Evolutionary conservation across 495 filamentous ascomycete genomes (phyloP), one percentile per base, ranked within the genome.

Genomic region (Amphirosellinia nigrospora): DNA sequence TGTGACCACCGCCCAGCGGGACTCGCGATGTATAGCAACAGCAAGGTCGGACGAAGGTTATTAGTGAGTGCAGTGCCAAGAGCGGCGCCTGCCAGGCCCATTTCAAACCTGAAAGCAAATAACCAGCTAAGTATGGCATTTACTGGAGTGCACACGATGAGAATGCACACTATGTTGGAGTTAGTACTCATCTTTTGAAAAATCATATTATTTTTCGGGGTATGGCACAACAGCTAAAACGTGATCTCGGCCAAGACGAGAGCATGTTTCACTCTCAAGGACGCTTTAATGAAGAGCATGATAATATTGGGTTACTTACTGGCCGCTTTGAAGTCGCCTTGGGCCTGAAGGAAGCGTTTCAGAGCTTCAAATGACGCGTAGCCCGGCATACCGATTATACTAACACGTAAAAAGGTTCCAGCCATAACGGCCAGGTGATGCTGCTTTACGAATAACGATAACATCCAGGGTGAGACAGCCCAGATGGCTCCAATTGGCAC

Each of bases 41-140:
- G 85, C 15, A 82, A 74, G 13, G 87, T 64, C 0, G 87, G 86
- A 32, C 88, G 80, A 62, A 87, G 79, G 66, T 78, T 85, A 45
- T 88, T 82, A 13, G 84, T 84, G 11, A 88, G 76, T n/a, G 82
- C 82, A 23, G 86, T 83, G 39, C 86, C 85, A 34, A 88, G 80
- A 0, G 87, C 87, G 1, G 86, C 87, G 21, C 87, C 87, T 53
- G 88, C 78, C 76, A 89, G 88, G n/a, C 87, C 87, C 85, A 81
- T 84, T 19, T 78, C 72, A 26, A 89, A 73, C 66, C 79, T 74
- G 88, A 91, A 92, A 48, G 93, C 91, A 68, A 94, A 90, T 34
- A 90, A 77, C 86, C 89, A 94, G 75, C 92, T 92, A 80, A 93
- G 82, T 19, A 93, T 82, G 0, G 87, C 90, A 76, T 93, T 93